A percentile compares a stretch with the other conserved stretches of the same genome.
Evolutionary conservation across 2,329 filamentous ascomycete species (phyloP).

Genomic region (Paraconiothyrium brasiliense): DNA sequence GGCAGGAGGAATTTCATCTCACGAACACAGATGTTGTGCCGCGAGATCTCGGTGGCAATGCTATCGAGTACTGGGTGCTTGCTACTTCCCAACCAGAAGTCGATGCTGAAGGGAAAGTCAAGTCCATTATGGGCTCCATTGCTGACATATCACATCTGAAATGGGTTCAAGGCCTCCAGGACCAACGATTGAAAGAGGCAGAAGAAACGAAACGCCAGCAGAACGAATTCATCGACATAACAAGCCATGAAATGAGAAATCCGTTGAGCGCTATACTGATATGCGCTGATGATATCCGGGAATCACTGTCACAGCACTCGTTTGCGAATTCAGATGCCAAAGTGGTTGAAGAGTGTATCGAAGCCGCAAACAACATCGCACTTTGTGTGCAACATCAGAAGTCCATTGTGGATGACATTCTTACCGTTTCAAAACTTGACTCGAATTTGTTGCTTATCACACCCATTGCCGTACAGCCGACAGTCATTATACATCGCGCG

Average conservation of each 20-base stretch:
- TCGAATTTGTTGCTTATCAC: constrained; percentile 43
- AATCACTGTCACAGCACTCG: constrained; percentile 31
- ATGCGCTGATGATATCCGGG: constrained; percentile 45
- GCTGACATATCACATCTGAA: constrained; percentile 47
- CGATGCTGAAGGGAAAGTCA: constrained; percentile 33
- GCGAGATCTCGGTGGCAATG: constrained; percentile 49
- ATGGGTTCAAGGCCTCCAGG: constrained; percentile 47
- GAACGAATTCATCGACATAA: constrained; percentile 50
- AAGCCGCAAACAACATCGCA: constrained; percentile 53
- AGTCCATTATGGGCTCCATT: constrained; percentile 43
- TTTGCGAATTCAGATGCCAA: constrained; percentile 28
- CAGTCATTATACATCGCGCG: constrained; percentile 44
- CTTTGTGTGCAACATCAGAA: constrained; percentile 48
- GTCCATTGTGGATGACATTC: constrained; percentile 46
- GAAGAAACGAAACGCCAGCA: constrained; percentile 46
- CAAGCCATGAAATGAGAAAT: constrained; percentile 49
- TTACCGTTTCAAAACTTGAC: constrained; percentile 46
- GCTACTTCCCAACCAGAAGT: constrained; percentile 42
- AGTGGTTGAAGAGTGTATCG: constrained; percentile 36
- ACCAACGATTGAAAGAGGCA: constrained; percentile 38
- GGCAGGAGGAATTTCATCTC: constrained; percentile 56
- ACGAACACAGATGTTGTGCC: constrained; percentile 44
- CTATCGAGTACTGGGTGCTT: constrained; percentile 58
- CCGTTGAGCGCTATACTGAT: constrained; percentile 45
- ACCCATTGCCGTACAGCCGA: constrained; percentile 50